Evolutionary conservation across 2,329 filamentous ascomycete species (phyloP).

Genomic region (Annulohypoxylon truncatum): DNA sequence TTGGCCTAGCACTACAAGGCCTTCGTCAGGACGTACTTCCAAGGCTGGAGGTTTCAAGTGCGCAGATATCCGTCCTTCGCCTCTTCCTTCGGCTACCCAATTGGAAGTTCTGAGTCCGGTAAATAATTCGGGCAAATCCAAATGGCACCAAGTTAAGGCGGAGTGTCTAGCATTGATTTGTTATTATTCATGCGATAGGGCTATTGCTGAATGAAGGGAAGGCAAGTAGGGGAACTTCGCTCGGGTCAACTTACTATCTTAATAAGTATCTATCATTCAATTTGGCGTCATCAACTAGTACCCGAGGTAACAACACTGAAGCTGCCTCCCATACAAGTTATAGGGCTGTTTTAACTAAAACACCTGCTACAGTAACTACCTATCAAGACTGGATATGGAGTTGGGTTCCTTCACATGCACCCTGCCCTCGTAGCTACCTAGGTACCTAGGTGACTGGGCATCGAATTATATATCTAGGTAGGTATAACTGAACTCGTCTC

Average conservation of each 20-base stretch:
- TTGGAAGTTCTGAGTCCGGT: background rate
- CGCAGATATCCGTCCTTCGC: slow-evolving; percentile 9
- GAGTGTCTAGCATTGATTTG: background rate
- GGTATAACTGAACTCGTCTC: background rate
- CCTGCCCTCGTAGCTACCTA: background rate
- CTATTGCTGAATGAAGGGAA: background rate
- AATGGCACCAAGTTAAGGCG: background rate
- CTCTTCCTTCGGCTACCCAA: slow-evolving; percentile 17
- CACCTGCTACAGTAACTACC: background rate
- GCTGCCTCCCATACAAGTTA: background rate
- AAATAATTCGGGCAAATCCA: slow-evolving; percentile 5
- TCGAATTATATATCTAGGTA: background rate
- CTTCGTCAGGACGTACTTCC: background rate
- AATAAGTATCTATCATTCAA: background rate
- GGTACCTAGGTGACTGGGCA: background rate
- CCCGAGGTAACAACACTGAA: background rate
- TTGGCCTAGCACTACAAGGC: background rate
- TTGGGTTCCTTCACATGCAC: background rate
- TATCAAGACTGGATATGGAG: background rate
- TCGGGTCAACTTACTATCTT: background rate
- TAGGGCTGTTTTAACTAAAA: background rate
- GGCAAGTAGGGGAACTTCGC: background rate
- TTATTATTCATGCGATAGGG: slow-evolving; percentile 3
- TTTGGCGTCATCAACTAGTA: background rate
- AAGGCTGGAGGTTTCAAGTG: background rate